These are phyloP conservation scores for Babesia sp. DNA, from an alignment of 169 alveolate genomes.

Conservation along the genomic window DNA sequence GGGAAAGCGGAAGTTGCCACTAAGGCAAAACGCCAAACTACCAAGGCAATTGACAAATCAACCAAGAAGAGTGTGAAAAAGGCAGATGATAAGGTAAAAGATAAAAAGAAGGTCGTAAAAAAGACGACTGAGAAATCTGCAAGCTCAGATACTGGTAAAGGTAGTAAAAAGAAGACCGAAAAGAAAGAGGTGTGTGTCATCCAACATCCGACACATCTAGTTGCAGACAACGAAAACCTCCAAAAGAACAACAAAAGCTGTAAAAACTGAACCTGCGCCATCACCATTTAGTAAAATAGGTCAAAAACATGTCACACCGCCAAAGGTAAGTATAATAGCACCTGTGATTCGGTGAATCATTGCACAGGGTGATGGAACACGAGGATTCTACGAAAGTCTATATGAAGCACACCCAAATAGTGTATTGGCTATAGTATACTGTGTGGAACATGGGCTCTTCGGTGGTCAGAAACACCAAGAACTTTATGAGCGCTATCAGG, in stretches of 20 bases:
- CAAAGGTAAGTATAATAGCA: constrained; percentile 66
- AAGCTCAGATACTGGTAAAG: constrained; percentile 9
- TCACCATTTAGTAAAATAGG: constrained; percentile 66
- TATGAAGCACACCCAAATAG: constrained; percentile 87
- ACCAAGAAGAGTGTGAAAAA: constrained; percentile 1
- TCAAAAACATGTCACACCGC: constrained; percentile 87
- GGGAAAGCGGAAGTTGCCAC: not conserved
- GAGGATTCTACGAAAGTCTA: constrained; percentile 88
- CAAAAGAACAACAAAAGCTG: not conserved
- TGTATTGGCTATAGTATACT: constrained; percentile 82
- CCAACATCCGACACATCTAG: not conserved
- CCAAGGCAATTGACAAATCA: not conserved
- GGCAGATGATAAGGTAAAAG: not conserved
- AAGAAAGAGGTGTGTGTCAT: constrained; percentile 7
- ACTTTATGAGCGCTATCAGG: constrained; percentile 35
- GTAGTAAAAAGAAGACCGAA: constrained; percentile 16
- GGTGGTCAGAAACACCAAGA: constrained; percentile 71
- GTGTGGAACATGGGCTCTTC: constrained; percentile 77
- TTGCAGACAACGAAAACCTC: constrained; percentile 12
- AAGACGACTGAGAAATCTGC: constrained; percentile 7
- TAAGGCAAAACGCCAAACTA: not conserved
- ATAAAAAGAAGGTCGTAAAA: constrained; percentile 13
- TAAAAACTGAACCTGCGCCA: constrained; percentile 41
- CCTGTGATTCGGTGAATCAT: not conserved
- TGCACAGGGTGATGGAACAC: constrained; percentile 86